Evolutionary conservation across 768 basidiomycete species (phyloP).

Genomic region (Trametes punicea): DNA sequence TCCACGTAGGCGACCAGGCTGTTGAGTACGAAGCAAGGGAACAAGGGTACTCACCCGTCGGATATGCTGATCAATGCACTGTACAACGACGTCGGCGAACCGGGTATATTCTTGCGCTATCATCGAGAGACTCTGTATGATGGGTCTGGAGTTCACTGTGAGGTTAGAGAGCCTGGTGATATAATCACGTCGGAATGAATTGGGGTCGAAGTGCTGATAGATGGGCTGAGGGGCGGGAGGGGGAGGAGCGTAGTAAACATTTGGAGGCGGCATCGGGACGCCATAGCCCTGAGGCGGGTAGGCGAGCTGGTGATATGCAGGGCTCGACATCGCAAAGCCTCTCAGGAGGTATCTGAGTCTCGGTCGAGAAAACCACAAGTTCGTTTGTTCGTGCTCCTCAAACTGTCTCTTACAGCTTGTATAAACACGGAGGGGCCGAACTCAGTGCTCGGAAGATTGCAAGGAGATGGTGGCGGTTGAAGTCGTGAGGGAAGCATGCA

Average conservation of each 20-base stretch:
- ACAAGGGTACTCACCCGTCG: slow-evolving; percentile 71
- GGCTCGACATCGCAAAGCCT: slow-evolving; percentile 32
- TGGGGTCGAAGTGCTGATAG: slow-evolving; percentile 54
- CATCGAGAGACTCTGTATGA: slow-evolving; percentile 91
- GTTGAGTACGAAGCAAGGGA: slow-evolving; percentile 16
- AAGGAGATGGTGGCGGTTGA: slow-evolving; percentile 46
- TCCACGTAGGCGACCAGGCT: not conserved
- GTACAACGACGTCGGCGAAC: slow-evolving; percentile 74
- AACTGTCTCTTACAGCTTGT: slow-evolving; percentile 28
- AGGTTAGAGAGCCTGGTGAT: slow-evolving; percentile 69
- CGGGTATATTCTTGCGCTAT: slow-evolving; percentile 84
- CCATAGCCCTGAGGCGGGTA: slow-evolving; percentile 49
- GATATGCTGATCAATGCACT: slow-evolving; percentile 82
- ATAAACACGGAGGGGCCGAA: slow-evolving; percentile 12
- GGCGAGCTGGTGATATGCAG: slow-evolving; percentile 52
- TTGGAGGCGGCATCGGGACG: slow-evolving; percentile 27
- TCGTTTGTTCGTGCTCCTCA: slow-evolving; percentile 16
- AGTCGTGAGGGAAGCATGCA: slow-evolving; percentile 29
- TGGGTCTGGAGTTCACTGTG: slow-evolving; percentile 90
- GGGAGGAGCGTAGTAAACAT: slow-evolving; percentile 43
- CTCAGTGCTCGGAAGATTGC: slow-evolving; percentile 16
- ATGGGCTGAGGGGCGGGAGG: slow-evolving; percentile 45
- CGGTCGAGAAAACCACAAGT: slow-evolving; percentile 4
- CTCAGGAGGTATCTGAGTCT: slow-evolving; percentile 14
- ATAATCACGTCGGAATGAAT: slow-evolving; percentile 78